Evolutionary conservation across 2,329 filamentous ascomycete species (phyloP).

Genomic region (Fusarium acutatum): DNA sequence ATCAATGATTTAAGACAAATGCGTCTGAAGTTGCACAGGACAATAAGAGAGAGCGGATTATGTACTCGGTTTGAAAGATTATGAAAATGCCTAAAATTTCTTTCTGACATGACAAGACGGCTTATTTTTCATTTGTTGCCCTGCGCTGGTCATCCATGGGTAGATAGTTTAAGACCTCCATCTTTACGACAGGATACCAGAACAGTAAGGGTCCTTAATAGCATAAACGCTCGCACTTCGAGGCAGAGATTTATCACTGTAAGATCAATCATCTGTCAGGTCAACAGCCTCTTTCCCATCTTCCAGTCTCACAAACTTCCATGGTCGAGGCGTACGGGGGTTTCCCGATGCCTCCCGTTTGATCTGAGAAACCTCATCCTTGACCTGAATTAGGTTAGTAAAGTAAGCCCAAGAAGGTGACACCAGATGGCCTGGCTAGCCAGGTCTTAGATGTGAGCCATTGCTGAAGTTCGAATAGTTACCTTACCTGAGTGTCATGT

Average conservation of each 20-base stretch:
- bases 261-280: conserved; percentile 18
- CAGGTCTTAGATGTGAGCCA: fast-evolving
- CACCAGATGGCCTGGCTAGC: not conserved
- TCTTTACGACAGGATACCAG: not conserved
- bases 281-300: conserved; percentile 26
- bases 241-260: not conserved
- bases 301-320: conserved; percentile 21
- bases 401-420: not conserved
- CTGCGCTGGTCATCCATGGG: not conserved
- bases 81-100: not conserved
- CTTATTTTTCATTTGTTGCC: not conserved
- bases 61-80: not conserved
- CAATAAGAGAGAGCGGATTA: not conserved
- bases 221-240: not conserved
- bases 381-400: not conserved
- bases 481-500: conserved; percentile 16
- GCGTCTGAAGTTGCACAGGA: not conserved
- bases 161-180: not conserved
- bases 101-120: not conserved
- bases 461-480: not conserved
- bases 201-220: not conserved
- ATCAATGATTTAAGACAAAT: conserved; percentile 1
- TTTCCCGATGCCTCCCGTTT: conserved; percentile 13
- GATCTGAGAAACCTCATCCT: not conserved
- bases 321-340: not conserved